Base-by-base conservation (phyloP, 2,329 filamentous ascomycete genomes). In the Botrytis fragariae region DNA sequence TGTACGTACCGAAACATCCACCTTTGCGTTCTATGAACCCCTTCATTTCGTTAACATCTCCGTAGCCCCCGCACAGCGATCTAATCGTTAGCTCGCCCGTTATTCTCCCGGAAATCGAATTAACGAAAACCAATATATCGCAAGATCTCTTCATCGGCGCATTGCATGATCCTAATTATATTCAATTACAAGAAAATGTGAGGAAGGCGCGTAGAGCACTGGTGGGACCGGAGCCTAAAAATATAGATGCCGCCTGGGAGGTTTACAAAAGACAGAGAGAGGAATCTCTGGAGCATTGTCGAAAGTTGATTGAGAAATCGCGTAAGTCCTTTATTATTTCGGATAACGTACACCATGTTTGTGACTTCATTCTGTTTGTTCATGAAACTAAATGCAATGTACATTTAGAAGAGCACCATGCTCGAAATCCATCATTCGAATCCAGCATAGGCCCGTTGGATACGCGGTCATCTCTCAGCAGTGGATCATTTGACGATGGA, bases 171-270 rank as follows among this genome's bases (percentile, higher is more conserved):
- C 45, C 74, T 14, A 80, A 79, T 59, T 79, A 76, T 72, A 73
- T 75, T n/a, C 78, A 80, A 63, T 76, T 82, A 7, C 77, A 76
- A 35, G 78, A 79, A 22, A 78, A 76, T 39, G 78, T 79, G 7
- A 74, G 76, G 62, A 74, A 67, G 42, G 69, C 81, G n/a, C 74
- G 74, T 45, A 77, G 77, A 64, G 76, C 69, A 32, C 75, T 74
- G 32, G 69, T 69, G 32, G 76, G 76, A 29, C 59, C 75, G 2
- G 76, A 79, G 35, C 75, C 74, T 14, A 79, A 77, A 71, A 79
- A 78, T 48, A 82, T 86, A 25, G 86, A 86, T 72, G 79, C 81
- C 4, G 83, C 83, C 8, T 87, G 84, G 76, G 83, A 84, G 37
- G 81, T 84, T 10, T 87, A 86, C 64, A 76, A 77, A 70, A 86